phyloP scores from a whole-genome alignment of 345 rosid genomes.

The Geranium brycei region DNA sequence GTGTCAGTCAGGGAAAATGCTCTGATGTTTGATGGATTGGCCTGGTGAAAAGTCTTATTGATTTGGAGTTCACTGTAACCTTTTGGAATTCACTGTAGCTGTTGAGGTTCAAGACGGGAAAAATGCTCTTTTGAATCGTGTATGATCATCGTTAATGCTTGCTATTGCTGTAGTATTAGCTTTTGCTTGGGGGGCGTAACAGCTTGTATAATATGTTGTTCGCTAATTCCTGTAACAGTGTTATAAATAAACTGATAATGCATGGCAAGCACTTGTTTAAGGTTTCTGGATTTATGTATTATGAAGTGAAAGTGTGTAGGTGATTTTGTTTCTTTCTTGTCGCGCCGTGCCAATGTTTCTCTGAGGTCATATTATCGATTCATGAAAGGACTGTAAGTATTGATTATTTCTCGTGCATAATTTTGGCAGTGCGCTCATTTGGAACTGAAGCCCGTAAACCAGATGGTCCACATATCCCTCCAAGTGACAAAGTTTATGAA shows the following conservation, averaged over 20 bases:
- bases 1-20: neutral
- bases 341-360: neutral
- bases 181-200: no score
- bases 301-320: neutral
- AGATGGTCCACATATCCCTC: constrained; percentile 60
- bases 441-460: constrained; percentile 75
- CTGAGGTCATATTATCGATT: neutral
- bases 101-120: neutral
- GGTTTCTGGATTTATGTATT: neutral
- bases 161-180: neutral
- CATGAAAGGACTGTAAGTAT: neutral
- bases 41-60: neutral
- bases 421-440: constrained; percentile 49
- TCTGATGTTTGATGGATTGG: neutral
- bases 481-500: constrained; percentile 62
- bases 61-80: no score
- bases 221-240: neutral
- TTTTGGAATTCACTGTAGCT: neutral
- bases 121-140: neutral
- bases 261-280: no score
- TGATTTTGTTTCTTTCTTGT: neutral
- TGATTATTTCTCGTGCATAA: neutral
- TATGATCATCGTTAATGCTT: neutral
- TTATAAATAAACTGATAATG: no score
- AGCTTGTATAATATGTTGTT: neutral